phyloP scores from a whole-genome alignment of 345 rosid genomes.

The Garcia nutans region DNA sequence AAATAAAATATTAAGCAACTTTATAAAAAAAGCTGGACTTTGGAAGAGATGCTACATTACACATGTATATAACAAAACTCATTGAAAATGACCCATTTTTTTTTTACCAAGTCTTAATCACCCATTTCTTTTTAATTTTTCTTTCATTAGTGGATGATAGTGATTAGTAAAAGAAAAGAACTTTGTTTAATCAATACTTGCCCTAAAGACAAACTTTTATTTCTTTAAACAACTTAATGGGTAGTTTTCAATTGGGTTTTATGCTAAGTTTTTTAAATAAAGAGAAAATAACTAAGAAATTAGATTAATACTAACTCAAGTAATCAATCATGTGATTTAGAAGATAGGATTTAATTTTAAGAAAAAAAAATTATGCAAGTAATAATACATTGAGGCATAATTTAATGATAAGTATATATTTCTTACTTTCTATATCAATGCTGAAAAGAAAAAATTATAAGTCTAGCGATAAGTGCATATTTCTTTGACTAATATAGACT shows the following conservation, averaged over 20 bases:
- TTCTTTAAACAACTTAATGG: neutral
- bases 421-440: too few relatives aligned
- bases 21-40: slow-evolving; percentile 19
- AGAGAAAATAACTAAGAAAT: too few relatives aligned
- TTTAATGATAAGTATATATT: too few relatives aligned
- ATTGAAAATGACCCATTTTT: slow-evolving; percentile 9
- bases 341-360: too few relatives aligned
- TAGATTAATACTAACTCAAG: too few relatives aligned
- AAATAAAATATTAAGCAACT: neutral
- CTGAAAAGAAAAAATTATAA: too few relatives aligned
- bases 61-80: slow-evolving; percentile 18
- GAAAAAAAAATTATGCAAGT: too few relatives aligned
- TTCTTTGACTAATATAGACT: too few relatives aligned
- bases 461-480: too few relatives aligned
- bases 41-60: slow-evolving; percentile 32
- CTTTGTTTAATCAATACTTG: neutral
- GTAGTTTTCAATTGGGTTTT: neutral
- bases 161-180: neutral
- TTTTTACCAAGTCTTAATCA: slow-evolving; percentile 3
- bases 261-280: too few relatives aligned
- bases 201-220: neutral
- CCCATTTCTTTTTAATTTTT: neutral
- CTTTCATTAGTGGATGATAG: neutral
- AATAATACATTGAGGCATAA: too few relatives aligned
- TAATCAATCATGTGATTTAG: too few relatives aligned